phyloP scores from a whole-genome alignment of 768 basidiomycete species.

The Auriculariales sp. region DNA sequence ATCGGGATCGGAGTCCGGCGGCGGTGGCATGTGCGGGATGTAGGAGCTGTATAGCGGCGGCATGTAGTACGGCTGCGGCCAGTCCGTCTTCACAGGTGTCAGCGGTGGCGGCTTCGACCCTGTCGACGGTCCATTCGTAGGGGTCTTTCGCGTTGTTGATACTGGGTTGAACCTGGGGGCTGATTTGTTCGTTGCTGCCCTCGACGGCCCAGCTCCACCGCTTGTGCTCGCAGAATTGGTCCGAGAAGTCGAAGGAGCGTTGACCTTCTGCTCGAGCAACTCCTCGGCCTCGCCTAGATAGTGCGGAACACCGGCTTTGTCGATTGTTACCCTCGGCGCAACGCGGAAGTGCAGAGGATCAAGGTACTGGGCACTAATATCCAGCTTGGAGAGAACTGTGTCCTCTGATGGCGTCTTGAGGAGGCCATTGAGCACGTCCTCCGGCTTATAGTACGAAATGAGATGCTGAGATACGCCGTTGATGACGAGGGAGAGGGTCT shows the following conservation, averaged over 20 bases:
- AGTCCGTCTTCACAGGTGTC: background rate
- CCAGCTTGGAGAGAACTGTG: conserved; percentile 73
- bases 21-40: background rate
- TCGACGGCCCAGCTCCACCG: too few relatives aligned
- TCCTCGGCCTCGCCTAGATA: conserved; percentile 28
- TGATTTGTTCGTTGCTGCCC: background rate
- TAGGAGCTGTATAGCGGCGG: background rate
- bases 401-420: conserved; percentile 79
- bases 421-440: conserved; percentile 80
- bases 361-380: conserved; percentile 78
- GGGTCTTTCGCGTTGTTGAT: background rate
- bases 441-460: conserved; percentile 87
- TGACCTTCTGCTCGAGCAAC: too few relatives aligned
- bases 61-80: background rate
- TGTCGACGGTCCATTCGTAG: too few relatives aligned
- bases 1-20: background rate
- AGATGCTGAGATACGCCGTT: conserved; percentile 79
- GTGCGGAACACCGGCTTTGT: conserved; percentile 64
- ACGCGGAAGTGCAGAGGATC: conserved; percentile 85
- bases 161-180: background rate
- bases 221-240: too few relatives aligned
- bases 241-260: background rate
- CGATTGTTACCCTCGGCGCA: conserved; percentile 78
- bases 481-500: conserved; percentile 89
- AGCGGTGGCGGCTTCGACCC: too few relatives aligned